These are phyloP conservation scores for Trichoderma semiorbis DNA, from an alignment of 2,329 filamentous ascomycete genomes.

Conservation along the genomic window DNA sequence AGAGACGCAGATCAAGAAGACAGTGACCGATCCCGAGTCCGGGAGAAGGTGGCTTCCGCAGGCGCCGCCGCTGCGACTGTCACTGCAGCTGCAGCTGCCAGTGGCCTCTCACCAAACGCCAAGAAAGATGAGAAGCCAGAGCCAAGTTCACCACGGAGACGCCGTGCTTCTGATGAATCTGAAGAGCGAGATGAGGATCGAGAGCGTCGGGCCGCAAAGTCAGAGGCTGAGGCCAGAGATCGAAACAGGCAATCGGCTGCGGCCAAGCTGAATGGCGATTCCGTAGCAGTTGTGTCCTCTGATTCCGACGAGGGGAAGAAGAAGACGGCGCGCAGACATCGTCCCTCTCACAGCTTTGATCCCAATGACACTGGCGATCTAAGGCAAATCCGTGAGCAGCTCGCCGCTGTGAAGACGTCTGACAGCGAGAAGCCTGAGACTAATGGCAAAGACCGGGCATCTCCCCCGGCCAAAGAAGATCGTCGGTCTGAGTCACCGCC, in stretches of 20 bases:
- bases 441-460: slow-evolving; percentile 15
- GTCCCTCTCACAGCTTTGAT: slow-evolving; percentile 44
- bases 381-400: slow-evolving; percentile 48
- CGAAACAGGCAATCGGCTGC: slow-evolving; percentile 40
- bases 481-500: slow-evolving; percentile 19
- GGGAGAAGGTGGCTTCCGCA: slow-evolving; percentile 49
- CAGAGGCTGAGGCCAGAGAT: slow-evolving; percentile 24
- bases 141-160: slow-evolving; percentile 27
- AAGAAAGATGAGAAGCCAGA: slow-evolving; percentile 40
- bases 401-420: slow-evolving; percentile 39
- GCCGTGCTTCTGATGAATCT: slow-evolving; percentile 30
- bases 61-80: slow-evolving; percentile 31
- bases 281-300: slow-evolving; percentile 30
- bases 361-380: slow-evolving; percentile 52
- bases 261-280: slow-evolving; percentile 35
- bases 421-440: slow-evolving; percentile 22
- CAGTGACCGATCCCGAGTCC: slow-evolving; percentile 39
- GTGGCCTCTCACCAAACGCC: slow-evolving; percentile 39
- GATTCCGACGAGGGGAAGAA: slow-evolving; percentile 42
- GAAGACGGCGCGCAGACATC: slow-evolving; percentile 36
- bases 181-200: slow-evolving; percentile 22
- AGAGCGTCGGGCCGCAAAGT: slow-evolving; percentile 18
- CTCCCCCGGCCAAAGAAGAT: slow-evolving; percentile 22
- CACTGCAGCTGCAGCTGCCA: slow-evolving; percentile 41
- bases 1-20: slow-evolving; percentile 35